Percentiles rank a stretch among this genome's conserved stretches.
Conservation (phyloP, 805 yeast species). For the Metschnikowia chrysomelidarum region DNA sequence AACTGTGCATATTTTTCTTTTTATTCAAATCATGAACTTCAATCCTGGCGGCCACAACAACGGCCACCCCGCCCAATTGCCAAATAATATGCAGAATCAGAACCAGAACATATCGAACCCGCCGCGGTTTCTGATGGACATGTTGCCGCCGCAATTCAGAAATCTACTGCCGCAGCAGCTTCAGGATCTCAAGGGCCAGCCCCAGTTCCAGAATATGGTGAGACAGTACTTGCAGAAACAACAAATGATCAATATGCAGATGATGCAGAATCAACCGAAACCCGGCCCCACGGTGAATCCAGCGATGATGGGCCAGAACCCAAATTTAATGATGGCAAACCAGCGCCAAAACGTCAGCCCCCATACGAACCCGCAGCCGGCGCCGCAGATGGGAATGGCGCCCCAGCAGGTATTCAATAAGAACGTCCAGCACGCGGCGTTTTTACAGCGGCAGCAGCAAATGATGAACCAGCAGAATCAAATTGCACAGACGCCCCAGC, state of each 20-base stretch:
- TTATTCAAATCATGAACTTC: conserved; percentile 14
- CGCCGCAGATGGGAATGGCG: conserved; percentile 12
- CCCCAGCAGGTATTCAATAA: conserved; percentile 18
- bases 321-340: too few relatives aligned
- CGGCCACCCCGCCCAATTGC: conserved; percentile 6
- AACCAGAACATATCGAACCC: conserved; percentile 10
- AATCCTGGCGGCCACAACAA: conserved; percentile 10
- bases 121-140: conserved; percentile 19
- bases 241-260: conserved; percentile 38
- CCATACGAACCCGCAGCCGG: conserved; percentile 3
- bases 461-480: conserved; percentile 4
- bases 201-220: conserved; percentile 42
- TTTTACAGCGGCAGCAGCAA: conserved; percentile 10
- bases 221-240: conserved; percentile 40
- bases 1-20: too few relatives aligned
- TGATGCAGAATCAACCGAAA: too few relatives aligned
- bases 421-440: conserved; percentile 7
- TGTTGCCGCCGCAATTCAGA: conserved; percentile 26
- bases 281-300: background rate
- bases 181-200: conserved; percentile 42
- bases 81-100: conserved; percentile 1
- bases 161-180: conserved; percentile 42
- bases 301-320: background rate
- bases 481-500: background rate
- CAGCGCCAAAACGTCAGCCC: conserved; percentile 3